A percentile compares a stretch with the other conserved stretches of the same genome.
phyloP scores from a whole-genome alignment of 805 yeast species.

The Suhomyces prunicola region DNA sequence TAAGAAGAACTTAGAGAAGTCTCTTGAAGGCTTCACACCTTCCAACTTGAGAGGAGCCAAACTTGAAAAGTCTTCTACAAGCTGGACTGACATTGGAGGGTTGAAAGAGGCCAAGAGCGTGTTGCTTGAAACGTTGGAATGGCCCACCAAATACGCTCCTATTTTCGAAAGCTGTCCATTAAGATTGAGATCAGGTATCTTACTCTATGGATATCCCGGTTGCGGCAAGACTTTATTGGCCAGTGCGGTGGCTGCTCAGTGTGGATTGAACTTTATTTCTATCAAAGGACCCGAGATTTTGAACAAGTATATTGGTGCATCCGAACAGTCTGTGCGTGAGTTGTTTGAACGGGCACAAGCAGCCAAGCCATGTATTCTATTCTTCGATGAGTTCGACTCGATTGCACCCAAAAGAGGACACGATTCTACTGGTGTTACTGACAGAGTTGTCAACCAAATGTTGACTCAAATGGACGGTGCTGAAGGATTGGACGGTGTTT shows the following conservation, averaged over 20 bases:
- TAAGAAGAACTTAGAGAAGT: constrained; percentile 46
- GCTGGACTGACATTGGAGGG: constrained; percentile 92
- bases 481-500: constrained; percentile 90
- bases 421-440: constrained; percentile 97
- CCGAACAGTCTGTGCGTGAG: constrained; percentile 92
- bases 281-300: constrained; percentile 95
- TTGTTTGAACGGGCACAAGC: constrained; percentile 91
- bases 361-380: constrained; percentile 88
- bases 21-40: constrained; percentile 71
- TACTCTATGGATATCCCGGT: constrained; percentile 94
- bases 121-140: constrained; percentile 83
- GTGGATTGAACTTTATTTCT: constrained; percentile 89
- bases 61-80: constrained; percentile 67
- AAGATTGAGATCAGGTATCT: constrained; percentile 82
- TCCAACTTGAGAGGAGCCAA: constrained; percentile 84
- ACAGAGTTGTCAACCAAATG: constrained; percentile 94
- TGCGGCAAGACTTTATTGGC: constrained; percentile 95
- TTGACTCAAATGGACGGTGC: constrained; percentile 99
- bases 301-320: constrained; percentile 94
- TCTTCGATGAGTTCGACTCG: constrained; percentile 95
- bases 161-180: constrained; percentile 88
- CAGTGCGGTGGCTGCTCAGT: constrained; percentile 88
- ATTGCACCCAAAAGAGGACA: constrained; percentile 98
- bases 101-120: constrained; percentile 69
- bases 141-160: constrained; percentile 97